Conservation (phyloP, 169 alveolate genomes). For the Eimeria acervulina region DNA sequence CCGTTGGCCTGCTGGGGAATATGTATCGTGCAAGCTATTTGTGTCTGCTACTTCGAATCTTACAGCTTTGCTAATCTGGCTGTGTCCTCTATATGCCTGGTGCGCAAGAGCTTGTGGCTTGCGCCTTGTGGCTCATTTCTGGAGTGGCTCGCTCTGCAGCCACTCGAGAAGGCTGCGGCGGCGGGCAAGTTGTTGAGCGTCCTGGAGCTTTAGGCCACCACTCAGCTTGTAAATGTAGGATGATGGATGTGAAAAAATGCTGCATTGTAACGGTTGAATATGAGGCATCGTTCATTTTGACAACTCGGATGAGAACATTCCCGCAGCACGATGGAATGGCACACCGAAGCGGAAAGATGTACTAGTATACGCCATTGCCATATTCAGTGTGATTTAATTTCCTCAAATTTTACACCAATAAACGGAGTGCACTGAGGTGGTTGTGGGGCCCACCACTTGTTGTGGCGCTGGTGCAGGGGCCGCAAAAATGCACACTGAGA, state of each 20-base stretch:
- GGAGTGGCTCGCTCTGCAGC: no score
- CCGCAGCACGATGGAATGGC: neutral
- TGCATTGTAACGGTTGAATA: neutral
- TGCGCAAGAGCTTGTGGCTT: neutral
- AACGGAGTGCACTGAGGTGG: neutral
- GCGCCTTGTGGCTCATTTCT: no score
- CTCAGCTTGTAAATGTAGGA: no score
- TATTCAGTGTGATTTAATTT: no score
- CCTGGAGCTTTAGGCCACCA: no score
- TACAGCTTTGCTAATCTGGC: neutral
- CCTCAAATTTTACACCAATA: no score
- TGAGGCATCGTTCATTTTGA: neutral
- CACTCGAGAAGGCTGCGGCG: no score
- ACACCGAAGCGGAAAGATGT: neutral
- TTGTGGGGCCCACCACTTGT: neutral
- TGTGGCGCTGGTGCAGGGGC: neutral
- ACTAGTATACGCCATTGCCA: no score
- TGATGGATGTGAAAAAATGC: no score
- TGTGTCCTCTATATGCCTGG: neutral
- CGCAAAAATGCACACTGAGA: neutral
- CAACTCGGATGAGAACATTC: neutral
- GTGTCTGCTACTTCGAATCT: neutral
- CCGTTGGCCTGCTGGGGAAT: neutral
- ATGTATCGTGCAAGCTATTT: neutral
- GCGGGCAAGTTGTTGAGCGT: no score